These are phyloP conservation scores for Yamadazyma epiphylla DNA, from an alignment of 1,139 yeast species.

Conservation along the genomic window DNA sequence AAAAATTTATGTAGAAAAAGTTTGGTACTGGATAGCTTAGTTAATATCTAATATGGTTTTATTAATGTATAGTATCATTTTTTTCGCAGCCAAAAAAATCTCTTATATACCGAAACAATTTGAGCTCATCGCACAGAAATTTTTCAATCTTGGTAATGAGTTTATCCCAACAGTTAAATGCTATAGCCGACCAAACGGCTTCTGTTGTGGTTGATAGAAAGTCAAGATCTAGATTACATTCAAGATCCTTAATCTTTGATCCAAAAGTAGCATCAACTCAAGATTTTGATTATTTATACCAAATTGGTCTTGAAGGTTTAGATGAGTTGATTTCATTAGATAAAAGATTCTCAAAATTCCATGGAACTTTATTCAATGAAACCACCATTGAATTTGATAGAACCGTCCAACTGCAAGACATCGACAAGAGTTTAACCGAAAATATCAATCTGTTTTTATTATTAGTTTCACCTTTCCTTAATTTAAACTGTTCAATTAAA, in stretches of 20 bases:
- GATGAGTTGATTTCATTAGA: conserved; percentile 70
- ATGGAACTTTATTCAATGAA: conserved; percentile 72
- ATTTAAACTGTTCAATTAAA: conserved; percentile 68
- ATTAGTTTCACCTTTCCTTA: conserved; percentile 72
- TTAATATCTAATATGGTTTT: neutral
- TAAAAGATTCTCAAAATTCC: conserved; percentile 67
- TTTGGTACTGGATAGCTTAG: conserved; percentile 40
- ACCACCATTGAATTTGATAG: conserved; percentile 78
- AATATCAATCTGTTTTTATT: conserved; percentile 74
- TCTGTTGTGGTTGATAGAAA: conserved; percentile 85
- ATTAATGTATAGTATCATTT: neutral
- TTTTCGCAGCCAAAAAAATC: conserved; percentile 1
- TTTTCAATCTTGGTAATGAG: conserved; percentile 32
- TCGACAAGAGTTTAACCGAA: conserved; percentile 64
- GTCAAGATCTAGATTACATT: conserved; percentile 79
- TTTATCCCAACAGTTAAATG: conserved; percentile 79
- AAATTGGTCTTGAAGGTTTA: conserved; percentile 71
- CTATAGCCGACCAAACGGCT: conserved; percentile 61
- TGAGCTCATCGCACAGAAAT: conserved; percentile 8
- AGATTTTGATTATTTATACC: conserved; percentile 80
- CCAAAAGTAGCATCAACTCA: conserved; percentile 88
- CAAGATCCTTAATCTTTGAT: conserved; percentile 83
- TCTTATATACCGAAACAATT: no score
- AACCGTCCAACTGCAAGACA: conserved; percentile 72
- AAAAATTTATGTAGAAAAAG: conserved; percentile 26